Evolutionary conservation across 306 rosid genomes (phyloP).

Genomic region (Sophora flavescens): DNA sequence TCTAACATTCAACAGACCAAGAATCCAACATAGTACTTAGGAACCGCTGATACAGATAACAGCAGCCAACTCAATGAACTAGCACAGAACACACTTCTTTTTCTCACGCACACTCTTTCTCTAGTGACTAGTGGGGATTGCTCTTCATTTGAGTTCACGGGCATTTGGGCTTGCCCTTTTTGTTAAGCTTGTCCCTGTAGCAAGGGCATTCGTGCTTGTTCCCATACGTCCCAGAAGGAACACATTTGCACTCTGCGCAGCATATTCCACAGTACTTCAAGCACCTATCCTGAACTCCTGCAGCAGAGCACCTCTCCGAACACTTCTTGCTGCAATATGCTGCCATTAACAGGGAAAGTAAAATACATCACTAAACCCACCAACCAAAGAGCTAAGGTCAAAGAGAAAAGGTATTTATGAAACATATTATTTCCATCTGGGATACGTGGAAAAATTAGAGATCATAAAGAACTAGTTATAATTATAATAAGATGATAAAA

Average conservation of each 20-base stretch:
- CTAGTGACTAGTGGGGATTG: neutral
- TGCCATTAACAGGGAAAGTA: slow-evolving; percentile 8
- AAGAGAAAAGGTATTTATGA: neutral
- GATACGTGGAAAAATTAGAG: too few species aligned
- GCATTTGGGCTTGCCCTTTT: slow-evolving; percentile 74
- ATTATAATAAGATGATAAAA: too few species aligned
- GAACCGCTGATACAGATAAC: neutral
- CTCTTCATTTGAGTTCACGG: slow-evolving; percentile 51
- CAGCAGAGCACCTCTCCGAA: slow-evolving; percentile 58
- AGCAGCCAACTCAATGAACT: neutral
- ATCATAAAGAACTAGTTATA: too few species aligned
- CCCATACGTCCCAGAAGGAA: slow-evolving; percentile 83
- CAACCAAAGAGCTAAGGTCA: neutral
- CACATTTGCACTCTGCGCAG: slow-evolving; percentile 76
- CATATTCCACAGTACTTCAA: slow-evolving; percentile 74
- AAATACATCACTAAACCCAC: neutral
- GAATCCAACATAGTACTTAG: slow-evolving; percentile 17
- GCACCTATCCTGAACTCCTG: slow-evolving; percentile 72
- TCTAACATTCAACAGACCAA: slow-evolving; percentile 36
- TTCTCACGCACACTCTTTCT: neutral
- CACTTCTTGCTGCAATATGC: slow-evolving; percentile 64
- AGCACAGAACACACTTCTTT: too few species aligned
- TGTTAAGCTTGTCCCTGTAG: slow-evolving; percentile 71
- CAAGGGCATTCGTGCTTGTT: slow-evolving; percentile 88
- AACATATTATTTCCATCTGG: too few species aligned